Percentiles rank a stretch among this genome's conserved stretches.
Evolutionary conservation across 2,329 filamentous ascomycete genomes (phyloP).

Genomic region (Sphaceloma murrayae): DNA sequence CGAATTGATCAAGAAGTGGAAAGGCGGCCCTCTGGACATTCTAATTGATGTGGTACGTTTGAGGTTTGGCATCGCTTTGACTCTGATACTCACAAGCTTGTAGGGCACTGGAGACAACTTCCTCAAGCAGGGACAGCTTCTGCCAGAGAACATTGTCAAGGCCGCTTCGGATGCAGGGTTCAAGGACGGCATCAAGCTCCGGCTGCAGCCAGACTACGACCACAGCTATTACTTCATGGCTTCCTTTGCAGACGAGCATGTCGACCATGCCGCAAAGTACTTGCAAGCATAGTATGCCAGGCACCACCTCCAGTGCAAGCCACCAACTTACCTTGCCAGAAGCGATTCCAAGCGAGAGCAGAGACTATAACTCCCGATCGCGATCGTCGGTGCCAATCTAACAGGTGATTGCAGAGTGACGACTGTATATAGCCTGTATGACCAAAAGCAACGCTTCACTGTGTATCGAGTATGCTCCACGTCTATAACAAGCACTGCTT

Average conservation of each 20-base stretch:
- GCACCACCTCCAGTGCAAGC: neutral
- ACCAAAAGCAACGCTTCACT: neutral
- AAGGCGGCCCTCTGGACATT: conserved; percentile 59
- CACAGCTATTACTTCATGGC: conserved; percentile 98
- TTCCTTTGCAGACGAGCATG: conserved; percentile 78
- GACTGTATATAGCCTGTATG: too few species aligned
- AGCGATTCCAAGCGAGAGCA: conserved; percentile 7
- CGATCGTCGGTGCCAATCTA: too few species aligned
- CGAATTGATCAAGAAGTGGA: conserved; percentile 71
- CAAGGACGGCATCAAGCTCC: conserved; percentile 55
- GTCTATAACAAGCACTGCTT: too few species aligned
- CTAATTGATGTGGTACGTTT: conserved; percentile 74
- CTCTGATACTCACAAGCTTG: neutral
- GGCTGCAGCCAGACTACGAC: conserved; percentile 87
- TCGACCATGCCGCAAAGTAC: conserved; percentile 84
- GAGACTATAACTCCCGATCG: conserved; percentile 2
- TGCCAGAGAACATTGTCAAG: conserved; percentile 83
- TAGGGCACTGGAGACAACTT: conserved; percentile 91
- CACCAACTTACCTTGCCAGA: conserved; percentile 1
- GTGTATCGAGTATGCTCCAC: too few species aligned
- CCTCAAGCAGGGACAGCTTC: conserved; percentile 84
- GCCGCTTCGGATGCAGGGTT: conserved; percentile 69
- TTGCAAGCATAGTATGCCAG: conserved; percentile 48
- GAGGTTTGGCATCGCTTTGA: neutral
- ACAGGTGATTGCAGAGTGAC: too few species aligned